Evolutionary conservation across 2,329 filamentous ascomycete species (phyloP), one percentile per base, ranked within the genome.

Genomic region (Penicillium brasilianum): DNA sequence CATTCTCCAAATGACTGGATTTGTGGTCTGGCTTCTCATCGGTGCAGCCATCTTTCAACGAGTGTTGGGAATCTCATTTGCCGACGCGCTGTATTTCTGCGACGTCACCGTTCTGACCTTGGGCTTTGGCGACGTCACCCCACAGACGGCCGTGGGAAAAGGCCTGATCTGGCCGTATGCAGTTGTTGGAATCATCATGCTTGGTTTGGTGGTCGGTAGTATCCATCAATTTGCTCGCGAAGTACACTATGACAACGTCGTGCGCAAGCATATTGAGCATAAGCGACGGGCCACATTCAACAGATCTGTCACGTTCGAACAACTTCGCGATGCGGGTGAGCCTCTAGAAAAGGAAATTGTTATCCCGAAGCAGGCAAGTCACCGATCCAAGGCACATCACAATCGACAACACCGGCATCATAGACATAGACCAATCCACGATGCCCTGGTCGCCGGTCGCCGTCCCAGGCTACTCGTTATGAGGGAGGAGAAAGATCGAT

Each of bases 1-100:
- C 22, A 97, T 97, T 82, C 78, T 97, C 30, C 93, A 97, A 76
- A 96, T 92, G 1, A 96, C 96, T 76, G 81, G 90, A 58, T 91
- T 96, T 72, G 88, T 96, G 55, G 78, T 91, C 51, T 97, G 95
- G 81, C 80, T 97, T 0, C 87, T 91, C 0, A 77, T 92, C 2
- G 93, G 93, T 0, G 92, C 89, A 0, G 85, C 88, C 0, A 79
- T 96, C 0, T 97, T 95, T 71, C 86, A 87, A 6, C 81, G 80
- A 1, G 83, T 95, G 3, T 89, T 96, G 63, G 83, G 78, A 3
- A 95, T 93, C 88, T 80, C 82, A 20, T 97, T 90, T 71, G 85
- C 91, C 1, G 91, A 97, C 69, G 87, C 87, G 2, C 80, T 93
- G 1, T 93, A 93, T 73, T 93, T 91, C 85, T 90, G 89, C 54